Base-by-base conservation (phyloP, 352 stramenopile species). In the Phytophthora gonapodyides region DNA sequence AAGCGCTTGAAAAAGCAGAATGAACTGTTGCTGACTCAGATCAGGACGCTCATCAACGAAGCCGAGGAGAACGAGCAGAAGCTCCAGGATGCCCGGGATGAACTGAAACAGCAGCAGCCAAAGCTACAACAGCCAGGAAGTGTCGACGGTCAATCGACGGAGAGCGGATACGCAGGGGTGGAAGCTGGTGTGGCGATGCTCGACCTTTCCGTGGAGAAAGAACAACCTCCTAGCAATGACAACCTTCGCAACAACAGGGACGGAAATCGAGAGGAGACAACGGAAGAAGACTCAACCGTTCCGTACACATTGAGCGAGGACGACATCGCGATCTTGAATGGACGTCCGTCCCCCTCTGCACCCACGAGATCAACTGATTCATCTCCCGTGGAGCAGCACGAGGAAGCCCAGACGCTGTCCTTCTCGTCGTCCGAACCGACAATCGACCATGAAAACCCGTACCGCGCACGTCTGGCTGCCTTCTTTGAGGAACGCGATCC, bases 1-100 rank as follows among this genome's bases (percentile, higher is more conserved):
- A 80, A 75, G 35, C 71, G 85, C 3, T 55, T 94, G 49, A 93
- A 94, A 54, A 88, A 82, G 58, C 85, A 94, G 57, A 94, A 94
- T 48, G 83, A 91, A 54, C 56, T 94, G 37, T 45, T 94, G 27
- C 33, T 94, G 41, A 93, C 78, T 5, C 85, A 94, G 43, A 93
- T 94, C 43, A 67, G 82, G 27, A 83, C 83, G 19, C 66, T 94
- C 1, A 83, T 91, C 15, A 76, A 89, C 41, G 82, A 91, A 57
- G 67, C 75, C 15, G 66, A 73, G 54, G 71, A 71, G 17, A 78
- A 58, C 19, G 76, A 79, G 48, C 80, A 70, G 66, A 82, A 76
- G 36, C 42, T 78, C 8, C 61, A 66, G 31, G 45, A 61, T 40
- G 58, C 40, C 11, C 54, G 45, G n/a, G 56, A 71, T 31, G 61